Conservation (phyloP, 2,329 filamentous ascomycete genomes). For the Akanthomyces dipterigenus region DNA sequence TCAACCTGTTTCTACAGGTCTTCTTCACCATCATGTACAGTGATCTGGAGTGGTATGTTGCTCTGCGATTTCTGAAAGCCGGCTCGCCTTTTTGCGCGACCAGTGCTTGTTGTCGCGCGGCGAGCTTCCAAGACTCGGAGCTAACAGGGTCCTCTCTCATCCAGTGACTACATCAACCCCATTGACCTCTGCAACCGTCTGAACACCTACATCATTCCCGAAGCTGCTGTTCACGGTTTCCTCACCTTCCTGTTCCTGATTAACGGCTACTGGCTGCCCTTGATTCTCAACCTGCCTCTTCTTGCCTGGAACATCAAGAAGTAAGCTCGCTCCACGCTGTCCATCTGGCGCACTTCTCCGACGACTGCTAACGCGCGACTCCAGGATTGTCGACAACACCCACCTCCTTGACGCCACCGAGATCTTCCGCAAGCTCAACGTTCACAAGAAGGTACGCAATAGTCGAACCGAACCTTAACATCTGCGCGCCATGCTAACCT, state of each 20-base stretch:
- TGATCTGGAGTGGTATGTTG: constrained; percentile 90
- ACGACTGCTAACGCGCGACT: constrained; percentile 17
- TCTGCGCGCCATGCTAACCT: constrained; percentile 17
- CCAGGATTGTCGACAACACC: constrained; percentile 91
- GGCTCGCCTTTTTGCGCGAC: not conserved
- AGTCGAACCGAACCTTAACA: not conserved
- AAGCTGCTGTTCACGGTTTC: constrained; percentile 95
- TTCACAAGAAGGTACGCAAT: constrained; percentile 83
- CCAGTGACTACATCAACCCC: constrained; percentile 98
- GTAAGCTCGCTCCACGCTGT: constrained; percentile 50
- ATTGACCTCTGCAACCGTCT: constrained; percentile 99
- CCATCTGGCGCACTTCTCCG: not conserved
- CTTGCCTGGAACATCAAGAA: constrained; percentile 96
- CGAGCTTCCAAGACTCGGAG: not conserved
- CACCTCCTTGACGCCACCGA: constrained; percentile 96
- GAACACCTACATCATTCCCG: constrained; percentile 98
- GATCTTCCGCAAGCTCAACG: constrained; percentile 98
- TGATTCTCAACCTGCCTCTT: constrained; percentile 87
- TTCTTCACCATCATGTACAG: constrained; percentile 99
- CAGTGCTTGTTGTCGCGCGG: not conserved
- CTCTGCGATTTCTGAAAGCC: not conserved
- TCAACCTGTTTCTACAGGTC: constrained; percentile 98
- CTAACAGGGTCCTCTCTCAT: constrained; percentile 8
- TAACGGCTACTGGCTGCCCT: constrained; percentile 96
- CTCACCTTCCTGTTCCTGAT: constrained; percentile 93